Base-by-base conservation (phyloP, 2,329 filamentous ascomycete species). In the Paecilomyces formosus region DNA sequence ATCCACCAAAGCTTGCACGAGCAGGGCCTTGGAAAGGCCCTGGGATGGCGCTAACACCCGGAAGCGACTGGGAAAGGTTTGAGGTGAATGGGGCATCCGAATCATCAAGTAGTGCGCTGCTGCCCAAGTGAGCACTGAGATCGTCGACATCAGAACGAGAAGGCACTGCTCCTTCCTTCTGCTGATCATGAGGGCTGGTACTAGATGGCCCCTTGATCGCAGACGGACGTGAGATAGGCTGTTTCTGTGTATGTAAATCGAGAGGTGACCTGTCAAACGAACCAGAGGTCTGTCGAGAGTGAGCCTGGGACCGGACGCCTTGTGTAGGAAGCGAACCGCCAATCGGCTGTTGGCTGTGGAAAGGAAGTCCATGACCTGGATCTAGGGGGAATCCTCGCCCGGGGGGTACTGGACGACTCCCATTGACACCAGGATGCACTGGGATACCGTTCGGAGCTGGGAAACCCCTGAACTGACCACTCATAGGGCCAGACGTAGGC, bases 161-260 rank as follows among this genome's bases (percentile, higher is more conserved):
- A 50, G 70, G 71, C 59, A 71, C 69, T 21, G 78, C 75, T 30
- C 75, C 71, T 30, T 74, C 70, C 45, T 70, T 70, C 57, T 70
- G 73, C 62, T 70, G 74, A 50, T 81, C 81, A 57, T 78, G 78
- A 30, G 83, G 82, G 61, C 81, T 81, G 9, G 82, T 85, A 71
- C 92, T 96, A 15, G 87, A 87, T 0, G 94, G 93, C 33, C 92
- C 85, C 62, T 93, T 90, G 62, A 97, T 97, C 0, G 93, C 93
- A 24, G 89, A 85, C 26, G 92, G 93, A 57, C 92, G 84, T 53
- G 88, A 83, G 61, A 95, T 93, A 1, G 90, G 89, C 62, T 91
- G 87, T 33, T 87, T 81, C 57, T 84, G 79, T 11, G 79, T 73
- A 26, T 80, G 76, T 15, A 79, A 78, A 8, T 92, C 88, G 61